Conservation (phyloP, 176 grass and related monocot genomes). For the Neostapfia colusana region DNA sequence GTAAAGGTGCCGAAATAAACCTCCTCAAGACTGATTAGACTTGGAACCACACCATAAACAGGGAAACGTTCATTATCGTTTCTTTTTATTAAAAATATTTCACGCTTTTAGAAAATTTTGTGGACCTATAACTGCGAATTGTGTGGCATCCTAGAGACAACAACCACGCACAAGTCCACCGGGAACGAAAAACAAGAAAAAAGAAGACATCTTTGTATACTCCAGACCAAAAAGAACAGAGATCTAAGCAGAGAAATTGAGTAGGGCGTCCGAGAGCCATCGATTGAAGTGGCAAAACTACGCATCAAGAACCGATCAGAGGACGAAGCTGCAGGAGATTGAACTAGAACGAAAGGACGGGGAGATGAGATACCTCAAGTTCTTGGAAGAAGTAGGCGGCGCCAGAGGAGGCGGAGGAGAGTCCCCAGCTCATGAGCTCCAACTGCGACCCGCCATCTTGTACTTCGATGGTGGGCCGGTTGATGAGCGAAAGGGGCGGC, state of each 20-base stretch:
- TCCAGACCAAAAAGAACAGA: background rate
- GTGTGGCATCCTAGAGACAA: background rate
- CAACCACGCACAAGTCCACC: background rate
- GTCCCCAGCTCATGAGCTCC: conserved; percentile 15
- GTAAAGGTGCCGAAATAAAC: background rate
- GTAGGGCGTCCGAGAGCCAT: no score
- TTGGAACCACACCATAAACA: background rate
- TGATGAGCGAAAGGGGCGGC: conserved; percentile 35
- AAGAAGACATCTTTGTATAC: background rate
- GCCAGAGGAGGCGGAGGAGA: conserved; percentile 12
- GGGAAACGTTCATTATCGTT: background rate
- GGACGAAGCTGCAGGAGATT: conserved; percentile 7
- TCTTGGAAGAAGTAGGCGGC: conserved; percentile 37
- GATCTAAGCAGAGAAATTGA: background rate
- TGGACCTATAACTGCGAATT: background rate
- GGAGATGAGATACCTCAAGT: background rate
- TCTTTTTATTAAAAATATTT: background rate
- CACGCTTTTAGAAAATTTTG: background rate
- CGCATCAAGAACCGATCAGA: background rate
- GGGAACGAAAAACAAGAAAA: background rate
- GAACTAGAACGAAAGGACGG: background rate
- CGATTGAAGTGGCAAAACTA: background rate
- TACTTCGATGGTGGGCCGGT: conserved; percentile 28
- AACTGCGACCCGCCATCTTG: conserved; percentile 35
- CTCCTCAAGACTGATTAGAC: background rate